Evolutionary conservation across 1,139 yeast species (phyloP), one percentile per base, ranked within the genome.

Genomic region (Kodamaea derodonti): DNA sequence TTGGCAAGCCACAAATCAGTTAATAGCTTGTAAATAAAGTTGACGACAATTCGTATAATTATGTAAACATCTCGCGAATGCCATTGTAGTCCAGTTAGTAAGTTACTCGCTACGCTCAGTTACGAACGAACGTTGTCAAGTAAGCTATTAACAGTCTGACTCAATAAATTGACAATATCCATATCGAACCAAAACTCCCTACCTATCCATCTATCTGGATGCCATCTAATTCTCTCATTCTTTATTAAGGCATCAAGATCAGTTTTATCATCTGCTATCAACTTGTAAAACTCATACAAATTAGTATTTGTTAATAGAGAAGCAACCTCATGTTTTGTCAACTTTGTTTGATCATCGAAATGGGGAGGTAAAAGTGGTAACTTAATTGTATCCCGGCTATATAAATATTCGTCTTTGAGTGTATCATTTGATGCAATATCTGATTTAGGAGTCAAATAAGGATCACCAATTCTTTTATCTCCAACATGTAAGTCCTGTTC

Each of bases 221-320:
- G 88, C 87, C 87, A 81, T 40, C 74, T 58, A 3, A 79, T 52
- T 39, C 87, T 48, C 47, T 80, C 87, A 22, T 43, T 48, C 38
- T 69, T 74, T 6, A 78, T 39, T 4, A 72, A 46, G 2, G 54
- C 62, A 10, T 41, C 16, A 14, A 53, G 35, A 4, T 41, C 35
- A 9, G 10, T 27, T 11, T 32, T 24, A 7, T 38, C 30, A 5
- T 39, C 42, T 3, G 35, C 28, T 5, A 38, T 30, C 10, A 65
- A 52, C 15, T 38, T 38, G 43, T 64, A 69, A 39, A 65, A 69
- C 33, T 38, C 48, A 29, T 37, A 31, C 20, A 58, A 54, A 16
- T 53, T 49, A 3, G 42, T 43, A 3, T 47, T 45, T 29, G 52
- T 51, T 4, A 68, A 48, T 14, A 52, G 35, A 3, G 28, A 28